phyloP scores from a whole-genome alignment of 1,284 basidiomycete genomes.

The Malassezia globosa region DNA sequence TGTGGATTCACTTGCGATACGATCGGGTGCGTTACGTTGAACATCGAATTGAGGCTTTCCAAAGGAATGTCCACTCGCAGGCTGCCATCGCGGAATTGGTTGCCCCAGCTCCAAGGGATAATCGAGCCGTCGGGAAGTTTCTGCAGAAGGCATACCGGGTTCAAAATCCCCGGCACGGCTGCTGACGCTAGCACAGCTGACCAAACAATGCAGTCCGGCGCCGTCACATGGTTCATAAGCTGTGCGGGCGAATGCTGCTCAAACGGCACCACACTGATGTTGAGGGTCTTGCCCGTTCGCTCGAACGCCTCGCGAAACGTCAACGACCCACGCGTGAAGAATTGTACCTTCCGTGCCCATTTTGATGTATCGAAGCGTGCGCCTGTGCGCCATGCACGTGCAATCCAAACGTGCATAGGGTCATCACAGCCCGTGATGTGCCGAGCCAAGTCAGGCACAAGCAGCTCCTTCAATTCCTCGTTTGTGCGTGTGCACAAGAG shows the following conservation, averaged over 20 bases:
- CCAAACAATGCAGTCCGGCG: conserved; percentile 67
- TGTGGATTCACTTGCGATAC: conserved; percentile 96
- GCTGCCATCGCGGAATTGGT: conserved; percentile 45
- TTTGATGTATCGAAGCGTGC: conserved; percentile 80
- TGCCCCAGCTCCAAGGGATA: conserved; percentile 84
- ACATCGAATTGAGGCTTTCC: conserved; percentile 62
- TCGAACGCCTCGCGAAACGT: conserved; percentile 93
- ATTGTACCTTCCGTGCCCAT: conserved; percentile 67
- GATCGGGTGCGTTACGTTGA: conserved; percentile 77
- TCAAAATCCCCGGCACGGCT: conserved; percentile 48
- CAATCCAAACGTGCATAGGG: conserved; percentile 56
- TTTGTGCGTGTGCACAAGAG: conserved; percentile 78
- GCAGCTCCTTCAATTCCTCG: conserved; percentile 64
- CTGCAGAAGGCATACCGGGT: conserved; percentile 70
- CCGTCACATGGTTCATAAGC: conserved; percentile 85
- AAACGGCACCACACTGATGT: conserved; percentile 86
- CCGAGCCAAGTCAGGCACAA: conserved; percentile 54
- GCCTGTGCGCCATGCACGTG: conserved; percentile 72
- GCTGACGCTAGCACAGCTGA: conserved; percentile 48
- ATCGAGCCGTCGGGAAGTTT: conserved; percentile 72
- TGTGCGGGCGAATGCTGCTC: conserved; percentile 86
- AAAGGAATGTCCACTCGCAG: conserved; percentile 76
- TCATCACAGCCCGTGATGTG: conserved; percentile 87
- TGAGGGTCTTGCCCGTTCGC: conserved; percentile 75
- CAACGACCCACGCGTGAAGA: conserved; percentile 84